These are phyloP conservation scores for Sporobolomyces roseus DNA, from an alignment of 768 basidiomycete species.

Conservation along the genomic window DNA sequence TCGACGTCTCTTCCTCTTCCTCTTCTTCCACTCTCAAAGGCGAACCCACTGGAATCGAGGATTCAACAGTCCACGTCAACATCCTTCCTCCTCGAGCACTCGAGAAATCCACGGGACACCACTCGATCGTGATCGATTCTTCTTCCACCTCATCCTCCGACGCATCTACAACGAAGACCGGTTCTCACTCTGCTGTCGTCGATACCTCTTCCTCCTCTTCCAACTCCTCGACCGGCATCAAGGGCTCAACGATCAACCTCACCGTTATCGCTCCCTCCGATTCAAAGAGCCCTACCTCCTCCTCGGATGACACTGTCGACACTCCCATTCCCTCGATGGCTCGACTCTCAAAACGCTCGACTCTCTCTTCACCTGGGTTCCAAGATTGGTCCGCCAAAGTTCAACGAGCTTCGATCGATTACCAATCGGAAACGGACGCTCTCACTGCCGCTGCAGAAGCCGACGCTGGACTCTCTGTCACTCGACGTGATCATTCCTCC, in stretches of 20 bases:
- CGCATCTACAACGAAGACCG: constrained; percentile 19
- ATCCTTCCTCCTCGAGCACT: constrained; percentile 36
- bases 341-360: constrained; percentile 18
- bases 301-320: constrained; percentile 17
- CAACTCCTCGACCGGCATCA: constrained; percentile 20
- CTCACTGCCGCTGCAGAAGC: constrained; percentile 7
- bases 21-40: constrained; percentile 1
- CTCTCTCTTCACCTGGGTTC: neutral
- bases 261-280: constrained; percentile 36
- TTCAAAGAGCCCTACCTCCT: neutral
- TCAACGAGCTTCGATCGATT: neutral
- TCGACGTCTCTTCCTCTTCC: constrained; percentile 34
- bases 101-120: constrained; percentile 31
- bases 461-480: constrained; percentile 18
- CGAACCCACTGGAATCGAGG: constrained; percentile 23
- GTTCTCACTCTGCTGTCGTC: constrained; percentile 39
- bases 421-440: constrained; percentile 2
- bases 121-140: constrained; percentile 41
- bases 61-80: constrained; percentile 41
- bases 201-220: constrained; percentile 30
- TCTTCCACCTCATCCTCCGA: constrained; percentile 12
- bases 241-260: constrained; percentile 38
- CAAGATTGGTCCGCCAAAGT: constrained; percentile 13
- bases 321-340: constrained; percentile 28
- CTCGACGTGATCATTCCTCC: constrained; percentile 21